phyloP scores from a whole-genome alignment of 495 filamentous ascomycete genomes.

The Trichoderma asperelloides region DNA sequence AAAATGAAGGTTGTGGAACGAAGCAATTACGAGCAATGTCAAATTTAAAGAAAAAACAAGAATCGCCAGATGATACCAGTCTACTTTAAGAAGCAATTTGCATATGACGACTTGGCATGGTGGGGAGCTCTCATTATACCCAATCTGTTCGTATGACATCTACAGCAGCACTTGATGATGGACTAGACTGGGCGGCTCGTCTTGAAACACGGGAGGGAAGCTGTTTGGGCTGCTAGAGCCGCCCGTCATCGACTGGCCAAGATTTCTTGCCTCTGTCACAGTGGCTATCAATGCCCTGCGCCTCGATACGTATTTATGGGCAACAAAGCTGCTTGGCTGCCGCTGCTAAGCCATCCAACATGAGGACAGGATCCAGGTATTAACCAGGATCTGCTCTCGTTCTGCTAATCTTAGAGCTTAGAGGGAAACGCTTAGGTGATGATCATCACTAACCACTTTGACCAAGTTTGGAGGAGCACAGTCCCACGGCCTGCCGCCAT shows the following conservation, averaged over 20 bases:
- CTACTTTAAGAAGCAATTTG: not conserved
- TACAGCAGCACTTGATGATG: not conserved
- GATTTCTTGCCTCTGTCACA: not conserved
- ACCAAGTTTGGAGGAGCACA: not conserved
- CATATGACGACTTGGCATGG: not conserved
- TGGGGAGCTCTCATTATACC: not conserved
- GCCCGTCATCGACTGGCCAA: not conserved
- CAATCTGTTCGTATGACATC: not conserved
- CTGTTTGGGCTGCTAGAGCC: not conserved
- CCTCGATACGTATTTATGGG: not conserved
- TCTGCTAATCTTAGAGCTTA: not conserved
- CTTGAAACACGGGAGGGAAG: not conserved
- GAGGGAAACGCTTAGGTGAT: not conserved
- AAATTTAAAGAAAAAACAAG: not conserved
- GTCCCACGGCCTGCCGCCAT: not conserved
- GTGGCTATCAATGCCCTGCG: not conserved
- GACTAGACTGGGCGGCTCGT: not conserved
- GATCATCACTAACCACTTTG: conserved; percentile 4
- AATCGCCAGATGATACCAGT: not conserved
- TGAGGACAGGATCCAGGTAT: not conserved
- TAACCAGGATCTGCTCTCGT: not conserved
- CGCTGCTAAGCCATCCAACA: not conserved
- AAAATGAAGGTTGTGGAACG: not conserved
- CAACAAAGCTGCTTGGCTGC: not conserved
- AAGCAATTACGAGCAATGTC: not conserved